phyloP scores from a whole-genome alignment of 805 yeast species.

The Candida maltosa region DNA sequence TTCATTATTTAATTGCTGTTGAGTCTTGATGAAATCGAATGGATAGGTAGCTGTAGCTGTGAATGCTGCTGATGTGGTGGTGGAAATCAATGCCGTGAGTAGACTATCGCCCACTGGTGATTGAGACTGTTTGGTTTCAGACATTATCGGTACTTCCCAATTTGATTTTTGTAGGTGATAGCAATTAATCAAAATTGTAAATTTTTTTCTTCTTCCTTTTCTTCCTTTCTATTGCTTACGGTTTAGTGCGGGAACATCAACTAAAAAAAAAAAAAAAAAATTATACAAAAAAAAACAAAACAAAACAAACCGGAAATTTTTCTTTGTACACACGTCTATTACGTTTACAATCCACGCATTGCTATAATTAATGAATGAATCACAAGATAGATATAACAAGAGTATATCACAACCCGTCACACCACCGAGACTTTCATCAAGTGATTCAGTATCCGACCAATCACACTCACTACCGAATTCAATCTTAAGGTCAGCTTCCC shows the following conservation, averaged over 20 bases:
- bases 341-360: too few relatives aligned
- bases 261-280: too few relatives aligned
- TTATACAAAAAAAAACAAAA: too few relatives aligned
- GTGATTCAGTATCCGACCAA: not conserved
- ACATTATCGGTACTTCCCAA: too few relatives aligned
- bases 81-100: constrained; percentile 57
- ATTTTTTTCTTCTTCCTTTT: not conserved
- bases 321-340: too few relatives aligned
- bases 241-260: too few relatives aligned
- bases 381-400: not conserved
- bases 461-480: constrained; percentile 4
- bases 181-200: not conserved
- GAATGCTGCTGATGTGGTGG: constrained; percentile 59
- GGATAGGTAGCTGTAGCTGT: constrained; percentile 69
- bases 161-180: too few relatives aligned
- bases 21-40: constrained; percentile 66
- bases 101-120: constrained; percentile 35
- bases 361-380: not conserved
- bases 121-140: too few relatives aligned
- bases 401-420: constrained; percentile 7
- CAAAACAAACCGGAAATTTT: too few relatives aligned
- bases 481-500: not conserved
- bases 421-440: constrained; percentile 1
- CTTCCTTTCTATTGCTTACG: not conserved
- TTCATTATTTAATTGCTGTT: constrained; percentile 50